phyloP scores from a whole-genome alignment of 176 grass and related monocot genomes.

The Themeda triandra region DNA sequence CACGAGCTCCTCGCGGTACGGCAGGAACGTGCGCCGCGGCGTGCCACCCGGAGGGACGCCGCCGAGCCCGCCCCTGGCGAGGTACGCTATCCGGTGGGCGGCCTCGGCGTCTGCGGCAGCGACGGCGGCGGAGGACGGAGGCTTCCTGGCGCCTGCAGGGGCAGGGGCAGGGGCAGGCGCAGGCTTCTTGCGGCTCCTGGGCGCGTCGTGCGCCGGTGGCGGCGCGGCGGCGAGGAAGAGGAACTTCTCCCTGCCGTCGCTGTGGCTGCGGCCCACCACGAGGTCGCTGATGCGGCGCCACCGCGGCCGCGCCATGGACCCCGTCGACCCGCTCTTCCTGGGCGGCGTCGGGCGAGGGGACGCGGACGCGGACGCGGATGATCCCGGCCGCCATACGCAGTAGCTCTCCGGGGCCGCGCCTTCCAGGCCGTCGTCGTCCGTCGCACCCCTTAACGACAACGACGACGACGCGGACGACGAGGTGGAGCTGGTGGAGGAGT shows the following conservation, averaged over 20 bases:
- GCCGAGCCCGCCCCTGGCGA: not conserved
- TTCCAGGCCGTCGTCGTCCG: slow-evolving; percentile 32
- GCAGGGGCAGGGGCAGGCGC: not conserved
- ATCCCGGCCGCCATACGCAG: slow-evolving; percentile 65
- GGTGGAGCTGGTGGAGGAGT: slow-evolving; percentile 27
- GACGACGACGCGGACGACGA: slow-evolving; percentile 21
- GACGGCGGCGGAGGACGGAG: not conserved
- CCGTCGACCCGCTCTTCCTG: slow-evolving; percentile 79
- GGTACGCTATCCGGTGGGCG: slow-evolving; percentile 44
- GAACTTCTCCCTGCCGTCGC: slow-evolving; percentile 97
- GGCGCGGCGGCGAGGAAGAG: slow-evolving; percentile 45
- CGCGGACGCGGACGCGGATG: not conserved
- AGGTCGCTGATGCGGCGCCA: slow-evolving; percentile 86
- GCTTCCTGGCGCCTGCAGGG: not conserved
- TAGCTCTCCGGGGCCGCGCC: slow-evolving; percentile 57
- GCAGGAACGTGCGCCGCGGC: slow-evolving; percentile 69
- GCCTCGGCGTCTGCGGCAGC: slow-evolving; percentile 1
- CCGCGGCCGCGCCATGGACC: slow-evolving; percentile 71
- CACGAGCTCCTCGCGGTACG: slow-evolving; percentile 57
- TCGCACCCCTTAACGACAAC: not conserved
- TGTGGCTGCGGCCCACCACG: slow-evolving; percentile 75
- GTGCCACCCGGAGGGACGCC: not conserved
- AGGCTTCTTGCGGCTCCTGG: not conserved
- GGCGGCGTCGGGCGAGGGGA: not conserved
- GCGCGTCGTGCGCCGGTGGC: too few species aligned